Percentiles rank a stretch among this genome's conserved stretches.
Conservation (phyloP, 306 rosid species). For the Vigna radiata region DNA sequence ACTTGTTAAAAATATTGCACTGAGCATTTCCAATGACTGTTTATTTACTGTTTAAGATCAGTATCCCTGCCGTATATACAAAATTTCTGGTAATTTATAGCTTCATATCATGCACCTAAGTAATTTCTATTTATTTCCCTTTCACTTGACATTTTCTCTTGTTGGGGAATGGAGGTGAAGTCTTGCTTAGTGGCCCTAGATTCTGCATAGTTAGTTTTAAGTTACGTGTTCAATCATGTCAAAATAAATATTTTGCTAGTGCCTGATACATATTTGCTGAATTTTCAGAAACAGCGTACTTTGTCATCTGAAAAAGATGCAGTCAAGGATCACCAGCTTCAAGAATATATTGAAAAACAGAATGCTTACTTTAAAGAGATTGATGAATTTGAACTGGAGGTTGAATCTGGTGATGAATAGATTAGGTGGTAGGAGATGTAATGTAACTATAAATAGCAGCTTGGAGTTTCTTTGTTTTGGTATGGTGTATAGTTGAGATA, state of each 20-base stretch:
- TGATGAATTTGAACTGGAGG: constrained; percentile 72
- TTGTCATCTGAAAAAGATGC: constrained; percentile 33
- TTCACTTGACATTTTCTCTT: not conserved
- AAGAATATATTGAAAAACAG: constrained; percentile 64
- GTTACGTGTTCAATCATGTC: constrained; percentile 3
- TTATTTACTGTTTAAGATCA: constrained; percentile 24
- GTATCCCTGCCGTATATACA: not conserved
- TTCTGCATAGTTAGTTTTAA: constrained; percentile 12
- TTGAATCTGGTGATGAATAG: constrained; percentile 52
- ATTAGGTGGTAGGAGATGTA: constrained; percentile 43
- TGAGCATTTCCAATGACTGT: not conserved
- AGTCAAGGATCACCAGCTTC: constrained; percentile 39
- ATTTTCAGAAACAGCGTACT: constrained; percentile 59
- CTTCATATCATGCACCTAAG: not conserved
- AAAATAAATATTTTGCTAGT: constrained; percentile 40
- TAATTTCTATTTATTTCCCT: not conserved
- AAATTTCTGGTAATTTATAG: not conserved
- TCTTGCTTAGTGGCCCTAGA: not conserved
- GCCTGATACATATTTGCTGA: constrained; percentile 37
- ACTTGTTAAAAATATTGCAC: constrained; percentile 7
- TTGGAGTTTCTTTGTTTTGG: constrained; percentile 26
- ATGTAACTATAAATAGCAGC: constrained; percentile 35
- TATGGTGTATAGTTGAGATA: constrained; percentile 54
- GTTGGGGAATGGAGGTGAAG: not conserved
- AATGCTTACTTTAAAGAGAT: constrained; percentile 69